Conservation (phyloP, 2,329 filamentous ascomycete genomes). For the Cladosporium colombiae region DNA sequence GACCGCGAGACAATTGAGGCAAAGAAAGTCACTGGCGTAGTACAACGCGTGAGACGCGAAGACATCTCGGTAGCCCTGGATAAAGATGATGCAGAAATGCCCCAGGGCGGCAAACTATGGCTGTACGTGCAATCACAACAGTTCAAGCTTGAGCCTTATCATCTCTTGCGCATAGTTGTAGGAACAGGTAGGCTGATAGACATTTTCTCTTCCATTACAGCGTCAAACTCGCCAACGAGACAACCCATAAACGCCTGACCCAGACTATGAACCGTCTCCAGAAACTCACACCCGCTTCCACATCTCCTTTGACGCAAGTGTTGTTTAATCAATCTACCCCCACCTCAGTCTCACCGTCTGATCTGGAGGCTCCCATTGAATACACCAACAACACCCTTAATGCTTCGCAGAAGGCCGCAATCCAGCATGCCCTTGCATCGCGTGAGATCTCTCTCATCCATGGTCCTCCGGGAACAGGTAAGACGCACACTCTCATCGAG, state of each 20-base stretch:
- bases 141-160: conserved; percentile 5
- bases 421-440: conserved; percentile 79
- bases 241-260: conserved; percentile 66
- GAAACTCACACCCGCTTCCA: conserved; percentile 57
- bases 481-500: conserved; percentile 95
- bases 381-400: conserved; percentile 61
- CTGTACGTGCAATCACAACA: conserved; percentile 51
- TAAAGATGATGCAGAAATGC: conserved; percentile 59
- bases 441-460: conserved; percentile 87
- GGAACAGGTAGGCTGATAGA: conserved; percentile 37
- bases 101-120: conserved; percentile 58
- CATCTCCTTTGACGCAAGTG: conserved; percentile 60
- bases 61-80: conserved; percentile 69
- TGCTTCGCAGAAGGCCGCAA: conserved; percentile 63
- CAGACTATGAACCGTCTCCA: conserved; percentile 63
- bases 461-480: conserved; percentile 92
- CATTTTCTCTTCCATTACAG: conserved; percentile 41
- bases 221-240: conserved; percentile 66
- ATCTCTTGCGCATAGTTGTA: not conserved
- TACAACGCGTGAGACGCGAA: conserved; percentile 62
- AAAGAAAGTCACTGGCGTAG: conserved; percentile 69
- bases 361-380: conserved; percentile 47
- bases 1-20: conserved; percentile 71
- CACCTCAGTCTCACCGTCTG: conserved; percentile 47
- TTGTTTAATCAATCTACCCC: conserved; percentile 61